These are phyloP conservation scores for Fagopyrum tataricum DNA, from an alignment of 148 eudicot genomes.

Conservation along the genomic window DNA sequence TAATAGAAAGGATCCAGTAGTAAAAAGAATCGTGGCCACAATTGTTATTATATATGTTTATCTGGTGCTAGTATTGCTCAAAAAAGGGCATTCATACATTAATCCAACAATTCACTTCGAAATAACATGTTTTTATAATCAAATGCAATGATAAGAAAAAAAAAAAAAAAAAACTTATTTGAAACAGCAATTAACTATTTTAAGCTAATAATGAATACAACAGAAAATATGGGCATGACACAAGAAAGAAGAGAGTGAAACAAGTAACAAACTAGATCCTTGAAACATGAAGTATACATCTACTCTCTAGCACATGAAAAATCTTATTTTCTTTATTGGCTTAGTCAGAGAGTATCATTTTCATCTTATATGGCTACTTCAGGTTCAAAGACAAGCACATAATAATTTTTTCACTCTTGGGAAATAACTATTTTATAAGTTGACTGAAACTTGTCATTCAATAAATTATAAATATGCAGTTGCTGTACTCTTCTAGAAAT, in stretches of 20 bases:
- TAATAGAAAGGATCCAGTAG: neutral
- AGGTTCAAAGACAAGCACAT: neutral
- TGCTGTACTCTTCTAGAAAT: neutral
- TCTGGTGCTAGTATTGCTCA: neutral
- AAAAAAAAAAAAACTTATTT: too few relatives aligned
- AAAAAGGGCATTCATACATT: neutral
- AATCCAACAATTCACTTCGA: neutral
- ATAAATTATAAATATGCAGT: neutral
- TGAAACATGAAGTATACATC: neutral
- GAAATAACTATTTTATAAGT: too few relatives aligned
- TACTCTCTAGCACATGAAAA: neutral
- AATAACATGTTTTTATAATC: neutral
- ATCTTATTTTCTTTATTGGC: neutral
- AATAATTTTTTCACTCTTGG: too few relatives aligned
- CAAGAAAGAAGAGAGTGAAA: neutral
- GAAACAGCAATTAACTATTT: neutral
- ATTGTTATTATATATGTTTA: neutral
- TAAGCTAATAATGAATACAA: neutral
- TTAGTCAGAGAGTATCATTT: neutral
- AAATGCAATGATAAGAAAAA: neutral
- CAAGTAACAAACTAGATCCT: neutral
- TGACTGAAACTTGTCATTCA: too few relatives aligned
- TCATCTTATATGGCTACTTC: neutral
- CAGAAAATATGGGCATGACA: neutral
- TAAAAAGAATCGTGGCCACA: neutral